A percentile compares a stretch with the other conserved stretches of the same genome.
Evolutionary conservation across 2,329 filamentous ascomycete species (phyloP).

Genomic region (Microdochium nivale): DNA sequence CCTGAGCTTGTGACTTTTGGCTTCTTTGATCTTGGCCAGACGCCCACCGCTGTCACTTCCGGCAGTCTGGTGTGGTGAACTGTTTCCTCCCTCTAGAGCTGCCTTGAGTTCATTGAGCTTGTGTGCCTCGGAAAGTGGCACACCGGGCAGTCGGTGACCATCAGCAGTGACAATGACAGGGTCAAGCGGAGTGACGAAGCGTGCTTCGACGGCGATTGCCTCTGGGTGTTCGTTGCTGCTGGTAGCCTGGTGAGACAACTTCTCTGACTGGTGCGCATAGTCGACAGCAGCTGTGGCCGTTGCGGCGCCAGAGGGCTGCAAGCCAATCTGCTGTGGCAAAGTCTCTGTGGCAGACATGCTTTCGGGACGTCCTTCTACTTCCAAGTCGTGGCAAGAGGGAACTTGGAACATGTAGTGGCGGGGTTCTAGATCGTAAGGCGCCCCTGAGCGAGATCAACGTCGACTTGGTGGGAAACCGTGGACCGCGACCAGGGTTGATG

Average conservation of each 20-base stretch:
- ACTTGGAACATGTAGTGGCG: too few relatives aligned
- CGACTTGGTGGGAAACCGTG: not conserved
- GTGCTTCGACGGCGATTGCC: slow-evolving; percentile 52
- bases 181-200: slow-evolving; percentile 61
- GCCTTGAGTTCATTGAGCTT: slow-evolving; percentile 59
- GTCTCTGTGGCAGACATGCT: not conserved
- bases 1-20: slow-evolving; percentile 17
- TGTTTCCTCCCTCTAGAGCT: slow-evolving; percentile 23
- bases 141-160: slow-evolving; percentile 57
- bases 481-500: not conserved
- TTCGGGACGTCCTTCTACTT: not conserved
- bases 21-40: slow-evolving; percentile 2
- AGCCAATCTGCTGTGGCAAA: not conserved
- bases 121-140: slow-evolving; percentile 61
- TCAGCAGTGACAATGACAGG: slow-evolving; percentile 62
- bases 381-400: too few relatives aligned
- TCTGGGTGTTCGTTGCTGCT: slow-evolving; percentile 16
- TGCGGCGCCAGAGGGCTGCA: slow-evolving; percentile 11
- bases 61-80: not conserved
- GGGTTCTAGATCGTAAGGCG: too few relatives aligned
- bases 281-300: slow-evolving; percentile 36
- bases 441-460: too few relatives aligned
- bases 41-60: not conserved
- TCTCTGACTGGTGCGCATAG: slow-evolving; percentile 54
- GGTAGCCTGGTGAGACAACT: slow-evolving; percentile 35